Conservation (phyloP, 768 basidiomycete genomes). For the Russula olivacea region DNA sequence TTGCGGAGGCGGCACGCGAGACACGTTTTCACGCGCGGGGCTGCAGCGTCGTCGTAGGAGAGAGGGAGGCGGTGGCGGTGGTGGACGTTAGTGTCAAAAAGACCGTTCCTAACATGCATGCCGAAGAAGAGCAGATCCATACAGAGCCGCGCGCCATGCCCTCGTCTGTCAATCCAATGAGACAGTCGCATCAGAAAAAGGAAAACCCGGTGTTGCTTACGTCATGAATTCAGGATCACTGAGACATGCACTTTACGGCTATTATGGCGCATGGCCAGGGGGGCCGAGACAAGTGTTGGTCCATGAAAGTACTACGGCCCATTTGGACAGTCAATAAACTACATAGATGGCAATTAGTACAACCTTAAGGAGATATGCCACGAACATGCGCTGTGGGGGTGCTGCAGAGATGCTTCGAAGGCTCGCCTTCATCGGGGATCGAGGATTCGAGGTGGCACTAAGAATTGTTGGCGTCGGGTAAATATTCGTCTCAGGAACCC, state of each 20-base stretch:
- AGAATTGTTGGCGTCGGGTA: not conserved
- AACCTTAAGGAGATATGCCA: not conserved
- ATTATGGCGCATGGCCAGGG: not conserved
- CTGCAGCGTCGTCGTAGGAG: not conserved
- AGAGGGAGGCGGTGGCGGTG: not conserved
- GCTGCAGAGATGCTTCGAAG: not conserved
- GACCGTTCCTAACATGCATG: not conserved
- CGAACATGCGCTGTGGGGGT: not conserved
- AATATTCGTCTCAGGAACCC: constrained; percentile 4
- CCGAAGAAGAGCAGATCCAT: no score
- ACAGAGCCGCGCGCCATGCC: not conserved
- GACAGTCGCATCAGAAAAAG: constrained; percentile 19
- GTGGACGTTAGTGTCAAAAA: constrained; percentile 10
- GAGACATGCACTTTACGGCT: not conserved
- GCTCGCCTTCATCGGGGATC: not conserved
- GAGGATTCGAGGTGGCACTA: not conserved
- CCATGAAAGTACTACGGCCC: not conserved
- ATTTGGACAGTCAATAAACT: not conserved
- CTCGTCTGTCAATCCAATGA: not conserved
- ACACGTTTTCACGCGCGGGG: not conserved
- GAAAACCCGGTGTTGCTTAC: constrained; percentile 12
- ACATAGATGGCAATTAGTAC: not conserved
- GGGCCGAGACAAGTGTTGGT: not conserved
- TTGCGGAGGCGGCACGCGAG: not conserved
- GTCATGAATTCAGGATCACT: constrained; percentile 11